Evolutionary conservation across 2,329 filamentous ascomycete species (phyloP), one percentile per base, ranked within the genome.

Genomic region (Cordyceps cateniannulata): DNA sequence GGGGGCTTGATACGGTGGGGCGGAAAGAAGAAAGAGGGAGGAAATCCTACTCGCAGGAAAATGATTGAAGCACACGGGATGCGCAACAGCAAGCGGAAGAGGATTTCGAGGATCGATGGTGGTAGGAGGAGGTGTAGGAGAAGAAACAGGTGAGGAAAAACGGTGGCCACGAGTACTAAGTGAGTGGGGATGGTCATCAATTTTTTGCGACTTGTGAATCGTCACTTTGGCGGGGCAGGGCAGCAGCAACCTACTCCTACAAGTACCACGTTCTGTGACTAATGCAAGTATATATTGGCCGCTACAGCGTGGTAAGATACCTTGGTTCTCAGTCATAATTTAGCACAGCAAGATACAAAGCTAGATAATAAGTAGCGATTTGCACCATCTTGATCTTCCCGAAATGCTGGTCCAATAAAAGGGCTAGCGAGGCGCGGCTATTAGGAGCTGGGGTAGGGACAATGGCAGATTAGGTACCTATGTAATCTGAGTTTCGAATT

Each of bases 171-270:
- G 18, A 58, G 50, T 60, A 49, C 29, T 60, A n/a, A n/a, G n/a
- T n/a, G n/a, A n/a, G n/a, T n/a, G n/a, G 58, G 50, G 65, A 66
- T 71, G 71, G 73, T 75, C 73, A 75, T 72, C 73, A 71, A 70
- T 73, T 74, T 75, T 75, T 73, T 69, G 63, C 62, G 69, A 61
- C 56, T 67, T 71, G 68, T 76, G 73, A 75, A 73, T 75, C 72
- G 72, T 71, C 71, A 64, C 65, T 66, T 67, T 68, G 66, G 69
- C 69, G 68, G 70, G 72, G 69, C 70, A 71, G 70, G 52, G 61
- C 56, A 62, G 40, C 53, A 38, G 20, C 14, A 8, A 10, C n/a
- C n/a, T n/a, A n/a, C n/a, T n/a, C n/a, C n/a, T n/a, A n/a, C n/a
- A n/a, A n/a, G n/a, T n/a, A n/a, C n/a, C n/a, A n/a, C n/a, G n/a